Evolutionary conservation across 2,329 filamentous ascomycete genomes (phyloP), one percentile per base, ranked within the genome.

Genomic region (Emydomyces testavorans): DNA sequence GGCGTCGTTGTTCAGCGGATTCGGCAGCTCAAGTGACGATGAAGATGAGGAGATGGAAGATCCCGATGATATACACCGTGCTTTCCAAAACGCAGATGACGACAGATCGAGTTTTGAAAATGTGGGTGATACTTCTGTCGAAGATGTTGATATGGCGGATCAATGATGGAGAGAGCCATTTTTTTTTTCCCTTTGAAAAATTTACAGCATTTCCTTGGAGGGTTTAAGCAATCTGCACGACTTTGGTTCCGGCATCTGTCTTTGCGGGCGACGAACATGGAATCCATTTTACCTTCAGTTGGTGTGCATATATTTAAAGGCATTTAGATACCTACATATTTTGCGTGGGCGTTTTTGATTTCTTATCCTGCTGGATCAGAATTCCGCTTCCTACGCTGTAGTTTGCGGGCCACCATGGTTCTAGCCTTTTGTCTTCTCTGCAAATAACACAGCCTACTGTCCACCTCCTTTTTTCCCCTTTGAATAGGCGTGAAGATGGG

Each of bases 11-110:
- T 77, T 92, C 23, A 90, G 85, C 61, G 88, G 89, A 45, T 96
- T 96, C 67, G 89, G 87, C 61, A 94, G 88, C 67, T 92, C 85
- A 41, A 94, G 88, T 60, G 88, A 94, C 57, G 90, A 95, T 65
- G 92, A 96, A 56, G 92, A 96, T 54, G 90, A 95, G 58, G 90
- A 95, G 53, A 84, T 87, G 68, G 86, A 94, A 50, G 66, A 69
- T 29, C 62, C 65, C 29, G 64, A 53, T 11, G 82, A 90, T 55
- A 83, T 86, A 60, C 31, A 58, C 57, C 56, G 58, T 60, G 43
- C 36, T 24, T 43, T 32, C 36, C 41, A 65, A 56, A 62, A 63
- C 52, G 65, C 66, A 52, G 61, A 57, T 54, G 57, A 60, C 34
- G 60, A 68, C 54, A 71, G 74, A 58, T 67, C 65, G 57, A 73